Evolutionary conservation across 2,329 filamentous ascomycete genomes (phyloP).

Genomic region (Arthrobotrys sinensis): DNA sequence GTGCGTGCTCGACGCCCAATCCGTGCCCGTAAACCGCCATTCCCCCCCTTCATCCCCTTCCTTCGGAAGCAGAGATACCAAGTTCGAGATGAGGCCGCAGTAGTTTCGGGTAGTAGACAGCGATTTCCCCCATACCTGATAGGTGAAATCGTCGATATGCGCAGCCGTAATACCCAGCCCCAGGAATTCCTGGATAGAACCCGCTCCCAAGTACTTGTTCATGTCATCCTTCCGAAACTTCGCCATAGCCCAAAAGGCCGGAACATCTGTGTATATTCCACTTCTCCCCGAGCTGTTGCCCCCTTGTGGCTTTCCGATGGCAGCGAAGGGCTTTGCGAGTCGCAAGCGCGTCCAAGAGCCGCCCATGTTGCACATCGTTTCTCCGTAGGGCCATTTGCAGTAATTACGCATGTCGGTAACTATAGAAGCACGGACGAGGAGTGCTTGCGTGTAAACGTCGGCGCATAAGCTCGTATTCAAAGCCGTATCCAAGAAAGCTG

Average conservation of each 20-base stretch:
- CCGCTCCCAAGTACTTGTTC: slow-evolving; percentile 8
- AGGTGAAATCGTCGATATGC: slow-evolving; percentile 24
- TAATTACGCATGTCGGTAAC: slow-evolving; percentile 12
- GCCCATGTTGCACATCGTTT: slow-evolving; percentile 28
- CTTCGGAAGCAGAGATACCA: slow-evolving; percentile 3
- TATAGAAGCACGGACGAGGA: background rate
- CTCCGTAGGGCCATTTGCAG: slow-evolving; percentile 23
- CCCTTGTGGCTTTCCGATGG: slow-evolving; percentile 8
- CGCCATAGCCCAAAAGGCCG: slow-evolving; percentile 28
- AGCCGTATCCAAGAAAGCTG: slow-evolving; percentile 26
- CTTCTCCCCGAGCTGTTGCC: too few relatives aligned
- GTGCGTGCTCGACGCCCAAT: slow-evolving; percentile 33
- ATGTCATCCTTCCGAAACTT: slow-evolving; percentile 13
- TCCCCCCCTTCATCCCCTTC: slow-evolving; percentile 10
- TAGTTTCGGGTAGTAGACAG: slow-evolving; percentile 27
- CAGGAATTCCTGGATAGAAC: slow-evolving; percentile 12
- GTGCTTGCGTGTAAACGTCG: slow-evolving; percentile 15
- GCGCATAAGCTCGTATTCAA: slow-evolving; percentile 23
- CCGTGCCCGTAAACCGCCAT: slow-evolving; percentile 12
- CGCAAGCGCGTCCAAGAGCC: slow-evolving; percentile 16
- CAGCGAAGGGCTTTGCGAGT: background rate
- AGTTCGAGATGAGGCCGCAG: slow-evolving; percentile 20
- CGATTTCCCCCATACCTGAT: background rate
- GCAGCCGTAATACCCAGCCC: background rate
- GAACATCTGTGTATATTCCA: slow-evolving; percentile 9